Evolutionary conservation across 73 alveolate genomes (phyloP), one percentile per base, ranked within the genome.

Genomic region (Symbiodinium pilosum): DNA sequence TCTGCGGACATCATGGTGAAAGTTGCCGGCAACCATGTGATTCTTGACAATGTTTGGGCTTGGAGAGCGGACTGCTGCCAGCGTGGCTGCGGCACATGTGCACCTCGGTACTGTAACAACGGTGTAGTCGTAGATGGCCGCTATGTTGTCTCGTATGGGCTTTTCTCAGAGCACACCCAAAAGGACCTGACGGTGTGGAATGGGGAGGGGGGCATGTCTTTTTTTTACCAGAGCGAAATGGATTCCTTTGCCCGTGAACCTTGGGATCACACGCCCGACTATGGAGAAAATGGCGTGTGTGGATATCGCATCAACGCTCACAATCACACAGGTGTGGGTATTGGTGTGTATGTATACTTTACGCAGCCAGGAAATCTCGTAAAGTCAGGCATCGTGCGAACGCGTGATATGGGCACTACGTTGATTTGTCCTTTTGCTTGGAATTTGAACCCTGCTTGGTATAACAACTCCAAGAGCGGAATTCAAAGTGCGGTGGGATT

Each of bases 51-150:
- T 26, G 95, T 92, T 12, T 92, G 98, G 98, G 87, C 89, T 20
- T 92, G 98, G 98, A 83, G 98, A 14, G 98, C 98, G 2, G 98
- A 92, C 83, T 88, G 95, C 36, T 88, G 95, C 86, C 95, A 88
- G 69, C 18, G 39, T 6, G 95, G 95, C 24, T 88, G 95, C 44
- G 95, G 95, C 86, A 64, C 95, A 44, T 88, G 95, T 40, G 86
- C 43, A 14, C 71, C 36, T 32, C 40, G 93, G 68, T 88, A 88
- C 83, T 88, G 95, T n/a, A 83, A 88, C 47, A 85, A 88, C 44
- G 95, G 95, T 2, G 95, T 88, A 38, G 95, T 88, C 69, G 95
- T 88, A 71, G 64, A 88, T 34, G 95, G 95, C 42, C 43, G 43
- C 38, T 9, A 88, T 40, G 95, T 64, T 41, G 43, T 59, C 39